Conservation (phyloP, 495 filamentous ascomycete species). For the Neurospora tetrasperma region DNA sequence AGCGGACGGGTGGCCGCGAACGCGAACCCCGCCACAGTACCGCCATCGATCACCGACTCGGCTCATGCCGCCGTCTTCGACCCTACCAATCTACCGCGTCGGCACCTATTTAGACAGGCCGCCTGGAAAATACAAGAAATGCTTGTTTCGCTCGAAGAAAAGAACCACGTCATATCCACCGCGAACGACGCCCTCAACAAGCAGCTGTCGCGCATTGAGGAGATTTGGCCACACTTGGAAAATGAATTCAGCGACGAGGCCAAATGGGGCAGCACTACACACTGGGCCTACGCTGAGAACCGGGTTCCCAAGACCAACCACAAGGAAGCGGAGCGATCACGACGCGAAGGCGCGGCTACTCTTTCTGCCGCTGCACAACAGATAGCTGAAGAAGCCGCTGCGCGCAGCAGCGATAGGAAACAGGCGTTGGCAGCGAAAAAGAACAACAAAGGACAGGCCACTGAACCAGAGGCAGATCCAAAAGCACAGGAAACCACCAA, state of each 20-base stretch:
- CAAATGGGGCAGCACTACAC: slow-evolving; percentile 76
- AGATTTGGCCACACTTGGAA: slow-evolving; percentile 72
- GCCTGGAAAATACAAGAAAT: slow-evolving; percentile 57
- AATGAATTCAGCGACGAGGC: slow-evolving; percentile 89
- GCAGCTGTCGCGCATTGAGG: slow-evolving; percentile 73
- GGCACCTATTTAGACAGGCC: slow-evolving; percentile 53
- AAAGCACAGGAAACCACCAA: slow-evolving; percentile 41
- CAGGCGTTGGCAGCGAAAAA: slow-evolving; percentile 70
- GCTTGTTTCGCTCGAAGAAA: slow-evolving; percentile 82
- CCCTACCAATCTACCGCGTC: slow-evolving; percentile 45
- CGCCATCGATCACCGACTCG: slow-evolving; percentile 28
- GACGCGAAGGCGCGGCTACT: slow-evolving; percentile 65
- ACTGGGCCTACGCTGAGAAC: slow-evolving; percentile 95
- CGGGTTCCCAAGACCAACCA: slow-evolving; percentile 51
- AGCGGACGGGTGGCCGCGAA: slow-evolving; percentile 22
- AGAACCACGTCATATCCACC: slow-evolving; percentile 87
- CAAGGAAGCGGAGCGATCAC: slow-evolving; percentile 53
- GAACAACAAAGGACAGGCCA: slow-evolving; percentile 45
- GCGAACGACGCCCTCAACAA: slow-evolving; percentile 82
- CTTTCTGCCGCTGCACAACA: slow-evolving; percentile 58
- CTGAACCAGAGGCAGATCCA: slow-evolving; percentile 40
- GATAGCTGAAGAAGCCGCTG: slow-evolving; percentile 66
- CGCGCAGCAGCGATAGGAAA: slow-evolving; percentile 69
- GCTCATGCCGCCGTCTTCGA: slow-evolving; percentile 32
- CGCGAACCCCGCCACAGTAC: slow-evolving; percentile 15